phyloP scores from a whole-genome alignment of 2,329 filamentous ascomycete species.

The Penicillium sp. region DNA sequence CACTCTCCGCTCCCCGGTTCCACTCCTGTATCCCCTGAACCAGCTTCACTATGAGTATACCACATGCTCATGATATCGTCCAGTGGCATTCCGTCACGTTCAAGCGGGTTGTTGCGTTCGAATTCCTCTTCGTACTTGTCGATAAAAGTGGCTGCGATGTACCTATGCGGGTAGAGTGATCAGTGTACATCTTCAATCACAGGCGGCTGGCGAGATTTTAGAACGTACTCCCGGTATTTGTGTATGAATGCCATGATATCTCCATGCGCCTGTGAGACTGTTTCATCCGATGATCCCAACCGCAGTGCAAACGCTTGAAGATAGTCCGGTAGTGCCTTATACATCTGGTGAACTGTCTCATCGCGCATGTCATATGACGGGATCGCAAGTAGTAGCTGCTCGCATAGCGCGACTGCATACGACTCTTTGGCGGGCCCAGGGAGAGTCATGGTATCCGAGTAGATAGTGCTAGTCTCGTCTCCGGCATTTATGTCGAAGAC shows the following conservation, averaged over 20 bases:
- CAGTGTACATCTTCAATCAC: neutral
- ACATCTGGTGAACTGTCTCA: neutral
- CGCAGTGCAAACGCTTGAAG: neutral
- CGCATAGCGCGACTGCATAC: neutral
- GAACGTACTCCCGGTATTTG: neutral
- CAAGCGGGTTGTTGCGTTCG: neutral
- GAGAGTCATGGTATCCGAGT: too few relatives aligned
- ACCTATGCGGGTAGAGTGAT: neutral
- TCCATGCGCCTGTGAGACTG: neutral
- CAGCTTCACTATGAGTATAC: neutral
- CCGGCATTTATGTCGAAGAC: too few relatives aligned
- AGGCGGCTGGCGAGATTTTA: neutral
- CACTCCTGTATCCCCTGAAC: neutral
- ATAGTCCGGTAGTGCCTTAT: neutral
- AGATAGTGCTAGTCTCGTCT: too few relatives aligned
- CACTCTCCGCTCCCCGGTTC: neutral
- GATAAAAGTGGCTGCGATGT: neutral
- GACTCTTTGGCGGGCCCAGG: neutral
- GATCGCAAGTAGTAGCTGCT: neutral
- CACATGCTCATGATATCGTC: conserved; percentile 2
- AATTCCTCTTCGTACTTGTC: too few relatives aligned
- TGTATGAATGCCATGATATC: neutral
- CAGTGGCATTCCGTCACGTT: neutral
- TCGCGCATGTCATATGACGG: neutral
- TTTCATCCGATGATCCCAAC: neutral